Base-by-base conservation (phyloP, 2,329 filamentous ascomycete genomes). In the Xylaria sp. region DNA sequence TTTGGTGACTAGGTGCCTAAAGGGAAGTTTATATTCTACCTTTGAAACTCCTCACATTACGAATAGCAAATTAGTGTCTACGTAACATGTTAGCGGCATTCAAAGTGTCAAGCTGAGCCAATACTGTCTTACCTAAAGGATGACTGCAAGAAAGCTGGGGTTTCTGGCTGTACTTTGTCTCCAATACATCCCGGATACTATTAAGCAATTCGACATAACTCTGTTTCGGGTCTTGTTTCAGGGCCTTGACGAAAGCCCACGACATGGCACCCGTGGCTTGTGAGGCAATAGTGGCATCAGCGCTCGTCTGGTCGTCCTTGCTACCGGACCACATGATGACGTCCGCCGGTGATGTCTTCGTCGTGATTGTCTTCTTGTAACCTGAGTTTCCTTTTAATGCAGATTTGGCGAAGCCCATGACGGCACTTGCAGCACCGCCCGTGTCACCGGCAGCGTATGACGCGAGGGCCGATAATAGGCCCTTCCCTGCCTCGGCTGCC, bases 201-300 rank as follows among this genome's bases (percentile, higher is more conserved):
- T 98, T 98, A 76, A 99, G 88, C 71, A 99, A 85, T 83, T 98
- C 92, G 61, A 99, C 94, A 78, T 99, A 99, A 84, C 94, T 98
- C 85, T 99, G 96, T 78, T 98, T 94, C 0, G 95, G 94, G 80
- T 98, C 97, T 87, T 97, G 97, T 84, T 94, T 95, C 74, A 99
- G 88, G 52, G 94, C 91, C 5, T 86, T 92, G 79, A 99, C 94
- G 80, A 99, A 99, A 10, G 96, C 96, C 90, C 93, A 98, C 1
- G 94, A 97, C 96, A 99, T 98, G 78, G 96, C 96, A 62, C 96
- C 96, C 0, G 96, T 98, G 33, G 96, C 95, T 82, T 98, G 89
- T 61, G 94, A 92, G 43, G 88, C 90, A 75, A 98, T 98, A 23
- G 90, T 92, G n/a, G 95, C 94, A 80, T 99, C 96, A 81, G 94